Evolutionary conservation across 2,329 filamentous ascomycete genomes (phyloP).

Genomic region (Albophoma yamanashiensis): DNA sequence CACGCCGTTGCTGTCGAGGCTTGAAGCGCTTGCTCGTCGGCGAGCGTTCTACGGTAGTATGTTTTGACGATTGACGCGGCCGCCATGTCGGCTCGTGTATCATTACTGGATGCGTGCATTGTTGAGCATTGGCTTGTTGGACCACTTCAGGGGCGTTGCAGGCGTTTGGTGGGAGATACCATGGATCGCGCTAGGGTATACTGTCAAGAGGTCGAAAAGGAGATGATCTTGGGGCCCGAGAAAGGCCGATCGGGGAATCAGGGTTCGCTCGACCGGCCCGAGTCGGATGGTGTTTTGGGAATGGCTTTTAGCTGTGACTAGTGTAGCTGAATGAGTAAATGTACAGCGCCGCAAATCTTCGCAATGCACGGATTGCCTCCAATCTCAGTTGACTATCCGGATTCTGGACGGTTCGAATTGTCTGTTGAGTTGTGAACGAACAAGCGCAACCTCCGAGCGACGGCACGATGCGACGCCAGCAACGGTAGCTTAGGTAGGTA

Average conservation of each 20-base stretch:
- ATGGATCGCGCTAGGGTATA: constrained; percentile 17
- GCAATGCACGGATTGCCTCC: neutral
- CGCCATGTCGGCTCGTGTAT: constrained; percentile 19
- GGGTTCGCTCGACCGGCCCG: neutral
- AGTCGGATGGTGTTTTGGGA: neutral
- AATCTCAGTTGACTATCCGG: neutral
- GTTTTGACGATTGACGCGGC: constrained; percentile 8
- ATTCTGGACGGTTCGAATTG: neutral
- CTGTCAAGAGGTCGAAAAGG: constrained; percentile 11
- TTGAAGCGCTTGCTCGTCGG: constrained; percentile 9
- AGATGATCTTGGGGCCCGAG: neutral
- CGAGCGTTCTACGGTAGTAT: neutral
- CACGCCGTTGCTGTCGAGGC: constrained; percentile 27
- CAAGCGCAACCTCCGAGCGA: neutral
- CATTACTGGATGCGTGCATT: constrained; percentile 23
- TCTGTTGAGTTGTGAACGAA: neutral
- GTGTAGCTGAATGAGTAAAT: neutral
- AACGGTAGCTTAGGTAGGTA: no score
- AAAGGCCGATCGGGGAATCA: neutral
- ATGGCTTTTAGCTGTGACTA: neutral
- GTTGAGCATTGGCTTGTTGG: constrained; percentile 17
- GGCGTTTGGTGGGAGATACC: constrained; percentile 28
- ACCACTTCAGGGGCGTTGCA: constrained; percentile 20
- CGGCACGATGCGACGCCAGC: neutral
- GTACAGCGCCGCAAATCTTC: neutral